Conservation (phyloP, 768 basidiomycete genomes). For the Amanita brunnescens region DNA sequence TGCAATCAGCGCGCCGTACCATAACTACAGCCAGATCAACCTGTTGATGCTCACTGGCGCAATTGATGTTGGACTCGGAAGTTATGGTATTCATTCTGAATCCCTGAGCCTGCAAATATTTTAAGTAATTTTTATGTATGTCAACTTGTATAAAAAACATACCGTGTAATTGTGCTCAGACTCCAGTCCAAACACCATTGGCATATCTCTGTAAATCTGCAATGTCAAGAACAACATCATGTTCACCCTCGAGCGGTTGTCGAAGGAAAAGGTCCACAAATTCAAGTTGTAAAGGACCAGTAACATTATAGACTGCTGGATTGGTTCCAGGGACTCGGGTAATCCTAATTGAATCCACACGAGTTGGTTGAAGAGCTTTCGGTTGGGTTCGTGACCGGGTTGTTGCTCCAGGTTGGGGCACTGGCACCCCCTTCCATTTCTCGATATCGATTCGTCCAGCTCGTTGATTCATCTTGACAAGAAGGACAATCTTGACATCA, state of each 20-base stretch:
- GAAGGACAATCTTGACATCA: not conserved
- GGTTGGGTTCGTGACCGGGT: not conserved
- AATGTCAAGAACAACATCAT: not conserved
- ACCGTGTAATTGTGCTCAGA: no score
- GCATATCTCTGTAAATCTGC: not conserved
- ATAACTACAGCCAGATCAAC: conserved; percentile 93
- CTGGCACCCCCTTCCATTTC: not conserved
- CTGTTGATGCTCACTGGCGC: conserved; percentile 8
- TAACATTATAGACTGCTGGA: not conserved
- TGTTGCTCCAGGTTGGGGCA: not conserved
- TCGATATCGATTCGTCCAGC: not conserved
- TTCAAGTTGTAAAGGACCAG: not conserved
- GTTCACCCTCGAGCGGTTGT: not conserved
- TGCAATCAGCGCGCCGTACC: conserved; percentile 82
- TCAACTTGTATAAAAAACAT: no score
- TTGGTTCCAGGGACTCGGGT: not conserved
- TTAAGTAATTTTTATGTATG: no score
- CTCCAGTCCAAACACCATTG: not conserved
- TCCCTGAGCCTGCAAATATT: no score
- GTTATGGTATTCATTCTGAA: no score
- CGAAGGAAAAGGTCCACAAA: not conserved
- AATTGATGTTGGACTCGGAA: no score
- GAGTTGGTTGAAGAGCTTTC: no score
- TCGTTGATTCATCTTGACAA: not conserved
- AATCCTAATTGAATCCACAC: not conserved